Percentiles rank a stretch among this genome's conserved stretches.
phyloP scores from a whole-genome alignment of 805 yeast genomes.

The Yarrowia sp. region DNA sequence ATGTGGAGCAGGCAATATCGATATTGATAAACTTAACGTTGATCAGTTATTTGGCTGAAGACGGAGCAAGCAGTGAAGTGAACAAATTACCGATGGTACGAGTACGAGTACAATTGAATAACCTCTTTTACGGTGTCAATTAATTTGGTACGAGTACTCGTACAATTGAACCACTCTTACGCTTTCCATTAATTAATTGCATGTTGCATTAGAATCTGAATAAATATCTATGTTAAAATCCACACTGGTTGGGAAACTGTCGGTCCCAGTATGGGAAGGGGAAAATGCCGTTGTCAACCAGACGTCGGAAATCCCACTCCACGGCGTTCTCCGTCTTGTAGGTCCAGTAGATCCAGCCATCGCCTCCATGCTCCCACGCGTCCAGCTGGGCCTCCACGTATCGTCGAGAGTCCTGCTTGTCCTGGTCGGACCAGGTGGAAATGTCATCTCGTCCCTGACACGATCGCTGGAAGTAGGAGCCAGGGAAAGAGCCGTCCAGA shows the following conservation, averaged over 20 bases:
- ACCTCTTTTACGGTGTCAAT: too few relatives aligned
- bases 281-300: conserved; percentile 58
- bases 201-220: conserved; percentile 18
- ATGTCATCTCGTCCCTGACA: conserved; percentile 54
- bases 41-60: too few relatives aligned
- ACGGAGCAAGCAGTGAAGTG: too few relatives aligned
- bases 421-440: conserved; percentile 56
- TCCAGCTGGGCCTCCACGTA: conserved; percentile 89
- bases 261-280: conserved; percentile 78
- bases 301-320: conserved; percentile 80
- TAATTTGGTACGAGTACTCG: too few relatives aligned
- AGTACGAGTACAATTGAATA: too few relatives aligned
- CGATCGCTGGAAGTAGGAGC: conserved; percentile 50
- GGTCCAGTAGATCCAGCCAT: conserved; percentile 93
- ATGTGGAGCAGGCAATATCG: background rate
- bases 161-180: too few relatives aligned
- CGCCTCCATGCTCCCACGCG: conserved; percentile 60
- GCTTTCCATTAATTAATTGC: too few relatives aligned
- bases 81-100: too few relatives aligned
- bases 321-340: conserved; percentile 80
- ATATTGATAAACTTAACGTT: background rate
- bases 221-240: conserved; percentile 12
- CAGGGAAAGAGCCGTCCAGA: conserved; percentile 58
- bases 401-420: conserved; percentile 56
- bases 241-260: conserved; percentile 66